A percentile compares a stretch with the other conserved stretches of the same genome.
Evolutionary conservation across 805 yeast genomes (phyloP).

Genomic region (Yarrowia porcina): DNA sequence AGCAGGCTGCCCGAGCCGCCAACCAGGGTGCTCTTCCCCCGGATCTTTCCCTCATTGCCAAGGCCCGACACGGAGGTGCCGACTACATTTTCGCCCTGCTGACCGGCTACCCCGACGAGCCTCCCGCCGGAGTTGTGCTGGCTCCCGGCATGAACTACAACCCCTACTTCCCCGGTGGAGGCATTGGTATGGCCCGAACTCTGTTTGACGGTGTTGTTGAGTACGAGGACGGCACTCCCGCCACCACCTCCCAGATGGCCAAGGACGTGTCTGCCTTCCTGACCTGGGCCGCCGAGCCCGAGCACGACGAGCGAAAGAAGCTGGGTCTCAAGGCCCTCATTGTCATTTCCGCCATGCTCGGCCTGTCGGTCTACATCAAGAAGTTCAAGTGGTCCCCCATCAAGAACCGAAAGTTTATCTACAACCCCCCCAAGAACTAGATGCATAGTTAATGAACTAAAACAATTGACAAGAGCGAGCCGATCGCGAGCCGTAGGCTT

Average conservation of each 20-base stretch:
- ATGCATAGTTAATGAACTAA: slow-evolving; percentile 25
- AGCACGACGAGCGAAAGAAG: slow-evolving; percentile 97
- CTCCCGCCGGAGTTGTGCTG: slow-evolving; percentile 93
- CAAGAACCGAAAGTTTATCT: slow-evolving; percentile 90
- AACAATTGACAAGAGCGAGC: neutral
- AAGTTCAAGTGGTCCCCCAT: slow-evolving; percentile 97
- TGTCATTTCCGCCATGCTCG: slow-evolving; percentile 72
- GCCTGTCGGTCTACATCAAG: slow-evolving; percentile 86
- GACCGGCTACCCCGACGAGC: slow-evolving; percentile 98
- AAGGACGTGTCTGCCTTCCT: slow-evolving; percentile 95
- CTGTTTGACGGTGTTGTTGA: slow-evolving; percentile 96
- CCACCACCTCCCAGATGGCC: slow-evolving; percentile 98
- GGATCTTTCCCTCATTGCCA: slow-evolving; percentile 92
- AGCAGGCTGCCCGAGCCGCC: slow-evolving; percentile 99
- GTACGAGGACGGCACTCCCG: slow-evolving; percentile 98
- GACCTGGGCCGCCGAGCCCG: slow-evolving; percentile 98
- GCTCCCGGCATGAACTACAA: slow-evolving; percentile 96
- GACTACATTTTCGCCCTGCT: slow-evolving; percentile 92
- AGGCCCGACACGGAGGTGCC: slow-evolving; percentile 98
- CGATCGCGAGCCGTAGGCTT: neutral
- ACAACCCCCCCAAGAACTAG: slow-evolving; percentile 82
- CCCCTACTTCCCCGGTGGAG: slow-evolving; percentile 99
- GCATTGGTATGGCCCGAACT: slow-evolving; percentile 99
- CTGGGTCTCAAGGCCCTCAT: slow-evolving; percentile 90
- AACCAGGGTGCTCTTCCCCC: slow-evolving; percentile 99